phyloP scores from a whole-genome alignment of 1,284 basidiomycete genomes.

The Microbotryum saponariae region DNA sequence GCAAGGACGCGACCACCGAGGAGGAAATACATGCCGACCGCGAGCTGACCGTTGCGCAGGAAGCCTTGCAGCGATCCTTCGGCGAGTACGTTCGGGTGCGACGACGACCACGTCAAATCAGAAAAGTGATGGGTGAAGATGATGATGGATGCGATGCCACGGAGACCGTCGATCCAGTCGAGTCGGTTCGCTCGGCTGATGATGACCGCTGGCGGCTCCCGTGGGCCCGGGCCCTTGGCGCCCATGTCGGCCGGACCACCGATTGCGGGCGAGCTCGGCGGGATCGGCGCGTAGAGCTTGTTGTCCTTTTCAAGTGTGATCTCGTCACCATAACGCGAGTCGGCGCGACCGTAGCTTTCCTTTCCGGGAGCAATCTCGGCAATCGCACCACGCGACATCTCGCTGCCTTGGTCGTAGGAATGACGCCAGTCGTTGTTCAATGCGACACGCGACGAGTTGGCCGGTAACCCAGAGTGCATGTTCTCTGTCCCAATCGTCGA shows the following conservation, averaged over 20 bases:
- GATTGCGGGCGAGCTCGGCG: conserved; percentile 36
- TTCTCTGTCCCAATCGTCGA: conserved; percentile 39
- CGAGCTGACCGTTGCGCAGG: conserved; percentile 39
- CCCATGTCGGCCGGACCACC: conserved; percentile 9
- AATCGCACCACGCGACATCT: conserved; percentile 26
- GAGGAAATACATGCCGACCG: conserved; percentile 41
- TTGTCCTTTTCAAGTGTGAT: conserved; percentile 26
- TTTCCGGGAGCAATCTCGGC: conserved; percentile 33
- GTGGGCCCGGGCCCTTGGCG: conserved; percentile 7
- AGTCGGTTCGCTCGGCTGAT: conserved; percentile 39
- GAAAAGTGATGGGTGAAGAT: conserved; percentile 44
- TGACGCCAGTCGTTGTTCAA: conserved; percentile 40
- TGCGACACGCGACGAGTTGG: conserved; percentile 38
- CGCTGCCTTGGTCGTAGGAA: conserved; percentile 37
- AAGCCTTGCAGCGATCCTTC: conserved; percentile 39
- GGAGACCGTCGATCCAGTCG: conserved; percentile 43
- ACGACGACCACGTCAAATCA: conserved; percentile 41
- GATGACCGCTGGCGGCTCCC: conserved; percentile 35
- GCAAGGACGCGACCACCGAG: conserved; percentile 43
- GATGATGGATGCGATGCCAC: conserved; percentile 42
- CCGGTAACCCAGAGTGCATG: conserved; percentile 30
- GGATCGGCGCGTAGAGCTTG: conserved; percentile 30
- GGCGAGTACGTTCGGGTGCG: conserved; percentile 39
- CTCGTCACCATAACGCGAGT: conserved; percentile 26
- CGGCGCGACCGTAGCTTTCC: conserved; percentile 33